phyloP scores from a whole-genome alignment of 1,284 basidiomycete genomes.

The Apiotrichum veenhuisii region DNA sequence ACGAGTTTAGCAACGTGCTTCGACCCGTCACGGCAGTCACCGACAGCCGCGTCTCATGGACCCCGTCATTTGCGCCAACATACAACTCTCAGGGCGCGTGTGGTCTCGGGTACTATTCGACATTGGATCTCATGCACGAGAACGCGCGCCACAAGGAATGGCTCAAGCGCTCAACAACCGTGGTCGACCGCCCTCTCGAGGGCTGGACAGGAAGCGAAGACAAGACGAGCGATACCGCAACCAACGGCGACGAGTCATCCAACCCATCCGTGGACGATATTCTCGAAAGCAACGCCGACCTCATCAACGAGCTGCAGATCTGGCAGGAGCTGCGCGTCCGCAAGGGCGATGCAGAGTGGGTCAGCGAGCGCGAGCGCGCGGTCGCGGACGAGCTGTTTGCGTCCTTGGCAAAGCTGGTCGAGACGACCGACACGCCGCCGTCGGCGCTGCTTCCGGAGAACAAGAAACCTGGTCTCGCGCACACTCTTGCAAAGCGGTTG shows the following conservation, averaged over 20 bases:
- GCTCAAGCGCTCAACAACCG: constrained; percentile 4
- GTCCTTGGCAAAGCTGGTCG: constrained; percentile 29
- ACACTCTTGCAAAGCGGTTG: constrained; percentile 23
- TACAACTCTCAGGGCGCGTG: constrained; percentile 33
- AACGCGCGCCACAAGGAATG: constrained; percentile 26
- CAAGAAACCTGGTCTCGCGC: constrained; percentile 27
- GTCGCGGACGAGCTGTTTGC: constrained; percentile 35
- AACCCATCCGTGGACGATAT: constrained; percentile 24
- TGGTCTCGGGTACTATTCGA: constrained; percentile 34
- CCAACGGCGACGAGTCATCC: constrained; percentile 1
- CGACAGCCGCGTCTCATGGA: constrained; percentile 14
- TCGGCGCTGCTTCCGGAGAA: constrained; percentile 7
- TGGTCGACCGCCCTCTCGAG: constrained; percentile 6
- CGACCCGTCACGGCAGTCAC: background rate
- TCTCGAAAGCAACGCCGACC: constrained; percentile 29
- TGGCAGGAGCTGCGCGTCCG: constrained; percentile 38
- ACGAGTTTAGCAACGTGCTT: background rate
- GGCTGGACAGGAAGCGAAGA: constrained; percentile 10
- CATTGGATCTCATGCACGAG: constrained; percentile 40
- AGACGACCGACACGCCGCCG: constrained; percentile 6
- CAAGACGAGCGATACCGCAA: background rate
- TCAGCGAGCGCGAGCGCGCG: constrained; percentile 30
- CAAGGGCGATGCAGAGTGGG: constrained; percentile 19
- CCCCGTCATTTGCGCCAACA: constrained; percentile 37
- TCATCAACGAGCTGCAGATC: constrained; percentile 36